Conservation (phyloP, 23 red algal genomes). For the Cyanidioschyzon merolae region DNA sequence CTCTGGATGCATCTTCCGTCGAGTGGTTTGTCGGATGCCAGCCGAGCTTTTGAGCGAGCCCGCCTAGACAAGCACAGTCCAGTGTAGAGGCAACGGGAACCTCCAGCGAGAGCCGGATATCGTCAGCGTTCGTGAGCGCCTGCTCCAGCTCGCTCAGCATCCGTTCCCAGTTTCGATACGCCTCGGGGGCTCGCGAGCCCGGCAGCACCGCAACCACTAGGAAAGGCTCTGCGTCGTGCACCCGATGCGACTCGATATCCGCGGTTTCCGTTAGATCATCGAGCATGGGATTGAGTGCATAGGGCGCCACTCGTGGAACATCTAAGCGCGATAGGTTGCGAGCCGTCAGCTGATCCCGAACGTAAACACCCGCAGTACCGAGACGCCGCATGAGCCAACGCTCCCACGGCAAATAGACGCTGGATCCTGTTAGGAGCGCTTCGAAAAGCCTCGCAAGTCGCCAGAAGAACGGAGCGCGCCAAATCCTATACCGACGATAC, state of each 20-base stretch:
- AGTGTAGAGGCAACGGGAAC: neutral
- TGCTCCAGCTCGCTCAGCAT: neutral
- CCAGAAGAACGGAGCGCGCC: conserved; percentile 4
- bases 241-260: neutral
- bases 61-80: neutral
- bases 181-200: conserved; percentile 16
- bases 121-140: neutral
- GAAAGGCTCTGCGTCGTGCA: neutral
- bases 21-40: neutral
- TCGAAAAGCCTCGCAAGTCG: neutral
- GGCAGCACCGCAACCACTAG: conserved; percentile 11
- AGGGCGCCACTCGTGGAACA: neutral
- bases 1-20: neutral
- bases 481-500: neutral
- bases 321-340: neutral
- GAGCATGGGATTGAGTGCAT: conserved; percentile 23
- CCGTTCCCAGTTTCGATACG: conserved; percentile 9
- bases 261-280: conserved; percentile 2
- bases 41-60: neutral
- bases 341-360: conserved; percentile 12
- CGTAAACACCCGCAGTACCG: neutral
- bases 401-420: conserved; percentile 31
- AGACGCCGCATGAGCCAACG: neutral
- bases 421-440: neutral
- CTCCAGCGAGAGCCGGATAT: neutral